Base-by-base conservation (phyloP, 345 rosid genomes). In the Eucalyptus camaldulensis region DNA sequence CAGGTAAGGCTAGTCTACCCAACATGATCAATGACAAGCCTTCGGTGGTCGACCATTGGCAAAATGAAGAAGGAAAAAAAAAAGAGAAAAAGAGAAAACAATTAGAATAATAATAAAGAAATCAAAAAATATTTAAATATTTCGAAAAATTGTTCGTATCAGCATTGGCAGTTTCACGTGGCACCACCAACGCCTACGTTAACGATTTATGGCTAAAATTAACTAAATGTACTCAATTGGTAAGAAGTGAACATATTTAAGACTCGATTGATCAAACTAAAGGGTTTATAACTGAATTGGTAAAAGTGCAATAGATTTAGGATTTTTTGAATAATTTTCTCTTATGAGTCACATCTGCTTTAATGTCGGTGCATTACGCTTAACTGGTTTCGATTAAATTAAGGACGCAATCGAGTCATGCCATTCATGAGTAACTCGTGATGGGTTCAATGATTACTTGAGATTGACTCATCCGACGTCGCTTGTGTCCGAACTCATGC, bases 141-240 rank as follows among this genome's bases (percentile, higher is more conserved):
- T 53, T 53, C 0, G 2, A 53, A 53, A 53, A 53, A 7, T 53
- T 53, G 2, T 53, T 0, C 0, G 1, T 53, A 53, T 53, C 0
- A 16, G 50, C 0, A 1, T 0, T 1, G 1, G 2, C 5, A 49
- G 1, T 49, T 1, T 0, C 13, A 6, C 1, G 1, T 37, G 10
- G 2, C 24, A 53, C 0, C 1, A 0, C 58, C 0, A 53, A 0
- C 0, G 0, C 10, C 5, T 2, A 53, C 1, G 0, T 53, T 0
- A 53, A 53, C 0, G 2, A 53, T 53, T 53, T 7, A 0, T 53
- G 2, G 56, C 10, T 7, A 19, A 53, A 53, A 19, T 51, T 51
- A 51, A 0, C 1, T 51, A 51, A 3, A 51, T 0, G 0, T 51
- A 51, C 9, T 1, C 2, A 51, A 17, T 51, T 17, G 22, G 0